Evolutionary conservation across 2,329 filamentous ascomycete genomes (phyloP).

Genomic region (Lomentospora prolificans): DNA sequence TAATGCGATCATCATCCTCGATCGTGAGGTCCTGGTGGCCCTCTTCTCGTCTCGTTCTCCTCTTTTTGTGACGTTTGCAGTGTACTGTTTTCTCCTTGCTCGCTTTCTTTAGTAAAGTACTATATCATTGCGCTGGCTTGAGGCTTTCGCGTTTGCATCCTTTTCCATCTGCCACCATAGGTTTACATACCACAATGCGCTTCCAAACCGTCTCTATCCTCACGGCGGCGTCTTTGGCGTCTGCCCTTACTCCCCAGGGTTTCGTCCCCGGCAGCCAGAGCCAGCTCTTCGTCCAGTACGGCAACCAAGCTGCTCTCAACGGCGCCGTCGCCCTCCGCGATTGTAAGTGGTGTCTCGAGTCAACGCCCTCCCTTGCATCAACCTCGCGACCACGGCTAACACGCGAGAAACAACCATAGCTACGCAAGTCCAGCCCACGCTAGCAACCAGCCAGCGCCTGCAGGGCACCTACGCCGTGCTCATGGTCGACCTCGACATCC

Average conservation of each 20-base stretch:
- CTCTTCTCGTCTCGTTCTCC: conserved; percentile 11
- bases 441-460: conserved; percentile 27
- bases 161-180: background rate
- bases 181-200: conserved; percentile 7
- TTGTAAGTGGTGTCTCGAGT: no score
- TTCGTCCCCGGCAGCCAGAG: conserved; percentile 28
- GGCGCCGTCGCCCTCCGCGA: conserved; percentile 27
- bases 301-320: conserved; percentile 24
- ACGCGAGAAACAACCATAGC: no score
- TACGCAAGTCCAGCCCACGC: conserved; percentile 22
- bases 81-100: background rate
- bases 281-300: conserved; percentile 30
- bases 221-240: conserved; percentile 21
- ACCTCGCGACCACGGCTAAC: no score
- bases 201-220: conserved; percentile 15
- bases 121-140: background rate
- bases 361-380: no score
- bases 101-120: background rate
- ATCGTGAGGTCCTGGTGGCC: conserved; percentile 8
- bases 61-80: conserved; percentile 5
- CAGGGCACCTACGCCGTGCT: conserved; percentile 31
- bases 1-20: background rate
- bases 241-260: conserved; percentile 30
- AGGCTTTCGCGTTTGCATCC: background rate
- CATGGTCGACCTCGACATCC: conserved; percentile 36